Evolutionary conservation across 75 land plant genomes (phyloP), one percentile per base, ranked within the genome.

Genomic region (Pseudotsuga menziesii): DNA sequence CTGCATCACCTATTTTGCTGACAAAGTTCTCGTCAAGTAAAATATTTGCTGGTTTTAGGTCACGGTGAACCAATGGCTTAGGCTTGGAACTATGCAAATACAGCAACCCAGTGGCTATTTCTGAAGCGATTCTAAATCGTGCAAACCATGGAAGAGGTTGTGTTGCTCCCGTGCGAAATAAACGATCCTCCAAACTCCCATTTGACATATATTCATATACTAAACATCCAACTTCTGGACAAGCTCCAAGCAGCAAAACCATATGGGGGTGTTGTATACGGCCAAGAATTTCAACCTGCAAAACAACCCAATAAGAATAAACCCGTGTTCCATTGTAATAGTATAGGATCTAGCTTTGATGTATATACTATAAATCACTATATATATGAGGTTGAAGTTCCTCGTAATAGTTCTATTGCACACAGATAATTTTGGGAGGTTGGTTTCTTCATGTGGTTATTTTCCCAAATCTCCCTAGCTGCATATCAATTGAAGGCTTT

Each of bases 41-140:
- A 41, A 94, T 89, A 70, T 94, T 94, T 25, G 82, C 94, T n/a
- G 94, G 96, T 70, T 96, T 96, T 57, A 96, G 72, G 80, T 96
- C 86, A 54, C 86, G 79, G 80, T 96, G 96, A 62, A 96, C 90
- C 27, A 91, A 77, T 22, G 94, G 94, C 67, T 91, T 88, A 56
- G 98, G 98, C 80, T 85, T 89, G 60, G 79, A 73, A 78, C 63
- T 77, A 80, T 95, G 93, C 19, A 96, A 80, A 75, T 86, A 93
- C 54, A 85, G 80, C 25, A 93, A 77, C 14, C 89, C 94, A 74
- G 76, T 82, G 29, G 92, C 96, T 17, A 91, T 80, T 75, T 89
- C 94, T 60, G 72, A 82, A 54, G 78, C 72, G 11, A 93, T 86
- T 35, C 85, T 83, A 70, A 91, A 93, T 14, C 96, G 76, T 29